phyloP scores from a whole-genome alignment of 768 basidiomycete species.

The Tricholoma matsutake region DNA sequence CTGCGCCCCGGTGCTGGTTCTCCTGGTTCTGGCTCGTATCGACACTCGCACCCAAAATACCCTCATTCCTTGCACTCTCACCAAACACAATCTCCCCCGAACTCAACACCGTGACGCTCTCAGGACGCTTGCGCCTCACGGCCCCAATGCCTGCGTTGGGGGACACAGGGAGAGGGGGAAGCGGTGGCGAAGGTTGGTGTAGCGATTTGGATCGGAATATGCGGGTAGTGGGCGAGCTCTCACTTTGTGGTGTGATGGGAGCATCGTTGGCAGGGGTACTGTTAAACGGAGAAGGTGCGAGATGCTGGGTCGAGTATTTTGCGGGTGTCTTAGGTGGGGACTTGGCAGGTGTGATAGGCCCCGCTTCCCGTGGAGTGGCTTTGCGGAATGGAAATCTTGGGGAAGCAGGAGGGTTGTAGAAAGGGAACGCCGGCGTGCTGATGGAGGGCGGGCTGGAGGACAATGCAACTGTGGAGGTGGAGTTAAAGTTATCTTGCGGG shows the following conservation, averaged over 20 bases:
- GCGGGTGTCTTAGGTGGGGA: neutral
- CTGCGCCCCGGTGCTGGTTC: neutral
- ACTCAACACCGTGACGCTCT: conserved; percentile 53
- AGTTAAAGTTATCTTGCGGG: too few relatives aligned
- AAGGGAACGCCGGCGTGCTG: neutral
- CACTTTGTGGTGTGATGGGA: conserved; percentile 9
- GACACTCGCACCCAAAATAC: neutral
- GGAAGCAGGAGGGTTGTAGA: neutral
- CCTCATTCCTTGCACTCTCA: neutral
- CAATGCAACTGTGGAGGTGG: too few relatives aligned
- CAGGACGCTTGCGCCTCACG: conserved; percentile 47
- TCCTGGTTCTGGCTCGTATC: neutral
- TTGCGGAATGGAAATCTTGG: conserved; percentile 7
- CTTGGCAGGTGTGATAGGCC: too few relatives aligned
- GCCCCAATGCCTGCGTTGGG: conserved; percentile 21
- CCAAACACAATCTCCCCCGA: conserved; percentile 14
- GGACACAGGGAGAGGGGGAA: conserved; percentile 31
- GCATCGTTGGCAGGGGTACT: too few relatives aligned
- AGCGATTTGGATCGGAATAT: conserved; percentile 54
- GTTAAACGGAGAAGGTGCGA: too few relatives aligned
- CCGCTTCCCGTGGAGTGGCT: neutral
- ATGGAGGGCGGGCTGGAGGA: too few relatives aligned
- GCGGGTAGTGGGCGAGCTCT: conserved; percentile 29
- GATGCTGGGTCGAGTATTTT: neutral
- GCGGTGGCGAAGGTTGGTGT: conserved; percentile 40